A percentile compares a stretch with the other conserved stretches of the same genome.
Evolutionary conservation across 2,329 filamentous ascomycete species (phyloP).

Genomic region (Curvularia sp.): DNA sequence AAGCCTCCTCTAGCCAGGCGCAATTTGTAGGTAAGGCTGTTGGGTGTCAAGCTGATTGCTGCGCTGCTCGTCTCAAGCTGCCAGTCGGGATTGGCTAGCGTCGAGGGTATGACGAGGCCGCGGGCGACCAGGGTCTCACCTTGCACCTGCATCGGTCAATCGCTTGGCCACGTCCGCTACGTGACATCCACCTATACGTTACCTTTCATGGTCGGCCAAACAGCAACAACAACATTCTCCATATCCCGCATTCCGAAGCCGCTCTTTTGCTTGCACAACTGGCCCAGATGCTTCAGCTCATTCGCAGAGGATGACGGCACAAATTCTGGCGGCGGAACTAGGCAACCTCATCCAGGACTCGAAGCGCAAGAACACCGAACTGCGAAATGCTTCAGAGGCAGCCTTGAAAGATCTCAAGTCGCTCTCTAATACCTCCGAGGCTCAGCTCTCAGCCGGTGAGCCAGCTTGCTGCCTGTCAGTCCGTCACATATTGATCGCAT

Average conservation of each 20-base stretch:
- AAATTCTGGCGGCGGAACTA: conserved; percentile 87
- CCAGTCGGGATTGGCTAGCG: conserved; percentile 19
- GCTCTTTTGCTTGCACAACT: conserved; percentile 21
- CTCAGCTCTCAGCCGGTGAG: conserved; percentile 74
- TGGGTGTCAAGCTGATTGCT: conserved; percentile 18
- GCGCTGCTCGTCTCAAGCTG: conserved; percentile 23
- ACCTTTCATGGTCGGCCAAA: conserved; percentile 24
- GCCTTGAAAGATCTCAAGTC: conserved; percentile 87
- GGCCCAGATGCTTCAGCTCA: conserved; percentile 33
- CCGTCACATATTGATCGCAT: conserved; percentile 10
- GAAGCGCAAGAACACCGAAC: conserved; percentile 90
- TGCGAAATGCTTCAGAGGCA: conserved; percentile 91
- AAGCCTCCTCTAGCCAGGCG: conserved; percentile 3
- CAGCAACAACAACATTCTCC: conserved; percentile 28
- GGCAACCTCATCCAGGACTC: conserved; percentile 92
- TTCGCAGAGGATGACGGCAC: conserved; percentile 76
- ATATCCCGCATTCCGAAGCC: conserved; percentile 7
- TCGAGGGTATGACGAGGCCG: conserved; percentile 23
- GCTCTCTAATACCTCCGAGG: conserved; percentile 76
- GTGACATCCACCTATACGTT: conserved; percentile 27
- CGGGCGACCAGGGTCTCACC: conserved; percentile 22
- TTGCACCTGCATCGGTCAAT: conserved; percentile 16
- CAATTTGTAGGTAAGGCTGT: conserved; percentile 15
- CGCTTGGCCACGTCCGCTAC: conserved; percentile 30
- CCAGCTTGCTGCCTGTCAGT: not conserved